Evolutionary conservation across 805 yeast genomes (phyloP), one percentile per base, ranked within the genome.

Genomic region (Wickerhamiella shivajii): DNA sequence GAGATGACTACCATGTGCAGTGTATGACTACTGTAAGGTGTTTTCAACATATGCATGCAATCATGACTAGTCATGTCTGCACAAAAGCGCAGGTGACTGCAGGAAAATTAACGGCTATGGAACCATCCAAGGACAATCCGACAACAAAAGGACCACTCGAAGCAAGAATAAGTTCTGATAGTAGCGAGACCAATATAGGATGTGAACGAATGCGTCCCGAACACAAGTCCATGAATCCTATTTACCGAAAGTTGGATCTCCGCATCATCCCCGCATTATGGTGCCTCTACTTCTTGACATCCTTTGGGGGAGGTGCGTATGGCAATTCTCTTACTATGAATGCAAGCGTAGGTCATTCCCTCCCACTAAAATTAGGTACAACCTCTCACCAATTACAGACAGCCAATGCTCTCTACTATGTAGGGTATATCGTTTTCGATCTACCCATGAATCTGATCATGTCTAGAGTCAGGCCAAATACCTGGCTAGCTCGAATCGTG

Each of bases 321-420:
- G 93, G 92, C 41, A 68, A 72, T 40, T 67, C 93, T 0, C 61
- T 80, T 39, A 80, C 93, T 6, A 80, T 80, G 93, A 80, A 80
- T 56, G 46, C 51, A 20, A 65, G 59, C 17, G 55, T 51, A 20
- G 71, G 72, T 6, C 84, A 80, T 45, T 76, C 90, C 0, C 53
- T 79, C 37, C 46, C 47, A 1, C 71, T 64, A 40, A 51, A 67
- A 6, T 61, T 80, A 20, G 44, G 59, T 1, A 59, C 78, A 37
- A 60, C 65, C 1, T 14, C 72, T 2, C 70, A 74, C 34, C 69
- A 78, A 41, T 64, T 67, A 1, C 69, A 85, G 2, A 68, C 76
- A 2, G 92, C 93, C 2, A 71, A 78, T 14, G 90, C 93, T 0
- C 61, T 81, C 26, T 75, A 77, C 59, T 79, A 71, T 46, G 93